Evolutionary conservation across 2,329 filamentous ascomycete species (phyloP).

Genomic region (Zymoseptoria pseudotritici): DNA sequence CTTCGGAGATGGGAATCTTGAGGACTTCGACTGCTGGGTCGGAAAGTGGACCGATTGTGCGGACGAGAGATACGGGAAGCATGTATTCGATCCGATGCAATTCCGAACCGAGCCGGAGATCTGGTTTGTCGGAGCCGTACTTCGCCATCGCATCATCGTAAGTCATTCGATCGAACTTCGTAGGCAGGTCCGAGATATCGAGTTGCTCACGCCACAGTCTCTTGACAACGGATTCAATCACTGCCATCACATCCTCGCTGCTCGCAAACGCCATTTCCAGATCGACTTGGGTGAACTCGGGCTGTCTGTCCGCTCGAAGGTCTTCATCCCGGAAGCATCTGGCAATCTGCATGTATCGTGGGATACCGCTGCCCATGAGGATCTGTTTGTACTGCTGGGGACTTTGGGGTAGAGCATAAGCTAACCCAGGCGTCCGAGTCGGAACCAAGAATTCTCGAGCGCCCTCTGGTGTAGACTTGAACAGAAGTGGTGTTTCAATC

Average conservation of each 20-base stretch:
- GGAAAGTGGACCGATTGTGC: conserved; percentile 64
- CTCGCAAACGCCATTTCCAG: conserved; percentile 84
- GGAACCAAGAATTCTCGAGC: conserved; percentile 92
- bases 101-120: conserved; percentile 65
- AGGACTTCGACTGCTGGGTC: conserved; percentile 69
- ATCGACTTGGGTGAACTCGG: conserved; percentile 94
- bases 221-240: conserved; percentile 48
- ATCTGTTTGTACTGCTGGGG: conserved; percentile 99
- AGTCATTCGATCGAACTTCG: conserved; percentile 52
- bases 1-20: conserved; percentile 53
- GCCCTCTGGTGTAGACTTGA: conserved; percentile 96
- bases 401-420: conserved; percentile 90
- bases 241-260: conserved; percentile 61
- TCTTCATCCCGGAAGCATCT: conserved; percentile 95
- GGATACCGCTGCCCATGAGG: conserved; percentile 82
- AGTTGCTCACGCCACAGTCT: conserved; percentile 49
- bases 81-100: conserved; percentile 58
- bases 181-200: conserved; percentile 34
- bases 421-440: conserved; percentile 64
- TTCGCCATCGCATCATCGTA: conserved; percentile 72
- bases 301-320: conserved; percentile 81
- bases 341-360: conserved; percentile 84
- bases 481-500: conserved; percentile 86
- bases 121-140: conserved; percentile 90
- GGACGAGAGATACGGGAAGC: conserved; percentile 56